Base-by-base conservation (phyloP, 257 asterid species). In the Henckelia pumila region DNA sequence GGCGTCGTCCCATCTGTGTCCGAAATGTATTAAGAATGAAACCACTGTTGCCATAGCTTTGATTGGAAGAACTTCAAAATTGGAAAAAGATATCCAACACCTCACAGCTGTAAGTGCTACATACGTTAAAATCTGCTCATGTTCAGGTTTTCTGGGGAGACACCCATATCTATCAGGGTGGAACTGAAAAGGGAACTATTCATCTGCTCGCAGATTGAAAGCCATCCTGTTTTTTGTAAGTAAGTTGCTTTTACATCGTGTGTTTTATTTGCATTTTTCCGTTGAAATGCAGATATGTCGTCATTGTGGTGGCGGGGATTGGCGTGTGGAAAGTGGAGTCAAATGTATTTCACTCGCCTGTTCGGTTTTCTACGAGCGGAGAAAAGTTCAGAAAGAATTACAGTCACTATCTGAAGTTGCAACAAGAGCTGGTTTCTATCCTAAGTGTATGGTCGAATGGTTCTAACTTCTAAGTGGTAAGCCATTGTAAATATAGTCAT, bases 241-340 rank as follows among this genome's bases (percentile, higher is more conserved):
- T 47, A 5, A 53, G 2, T 2, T 37, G 49, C 2, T 37, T 37
- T 37, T 3, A 37, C 5, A 3, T 37, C 17, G 25, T 23, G n/a
- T 7, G 61, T 22, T 49, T 61, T 8, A 29, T 60, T 13, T 3
- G 13, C 8, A n/a, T 5, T 7, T 30, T 29, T 10, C 19, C 56
- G 8, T 22, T 55, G 0, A 3, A 16, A 8, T 63, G 81, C 84
- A 93, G 99, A 90, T 93, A 71, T 93, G 99, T 71, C 83, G 94
- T 70, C 89, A 89, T 53, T 93, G 99, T 76, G 98, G 99, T 65
- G 99, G 99, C 58, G 99, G 95, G 3, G 99, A 90, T 74, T 89
- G 99, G 97, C 56, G 71, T 9, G 14, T 90, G 29, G 96, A 88
- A 69, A 88, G 86, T 23, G 97, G 99, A 23, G 94, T 86, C 72